Evolutionary conservation across 1,139 yeast genomes (phyloP), one percentile per base, ranked within the genome.

Genomic region (Geotrichum aggregatum): DNA sequence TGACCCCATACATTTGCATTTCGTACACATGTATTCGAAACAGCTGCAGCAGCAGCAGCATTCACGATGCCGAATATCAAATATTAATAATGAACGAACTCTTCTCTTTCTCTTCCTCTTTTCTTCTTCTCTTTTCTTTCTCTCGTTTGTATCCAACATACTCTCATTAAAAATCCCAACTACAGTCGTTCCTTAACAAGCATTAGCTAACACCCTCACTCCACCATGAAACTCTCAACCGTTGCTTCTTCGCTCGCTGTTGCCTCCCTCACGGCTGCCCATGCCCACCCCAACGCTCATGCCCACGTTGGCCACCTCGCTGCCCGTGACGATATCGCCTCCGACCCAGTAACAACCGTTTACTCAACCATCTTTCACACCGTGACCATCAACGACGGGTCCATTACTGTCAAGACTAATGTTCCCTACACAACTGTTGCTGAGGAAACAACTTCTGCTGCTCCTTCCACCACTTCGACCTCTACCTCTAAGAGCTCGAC

Each of bases 331-430:
- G 28, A 24, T 8, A 8, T n/a, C n/a, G n/a, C n/a, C n/a, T 5
- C 34, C 34, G 34, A 30, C 3, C 34, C 18, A 6, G 28, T 31
- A 22, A 35, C 44, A 22, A 46, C 49, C 26, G 22, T 46, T 38
- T 41, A 33, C 35, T 47, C 51, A 11, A 47, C 51, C 18, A 41
- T 47, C 21, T n/a, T 33, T 38, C 46, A 47, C 31, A 41, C 46
- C 14, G 36, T 47, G 11, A 47, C 51, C 8, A 19, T 47, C 24
- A 8, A 21, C 11, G 46, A 47, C 11, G 46, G 51, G 4, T 31
- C 38, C 10, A 16, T 16, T 13, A 39, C 31, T n/a, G 38, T 33
- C 18, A 11, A 16, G 38, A 13, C 36, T 28, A 47, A 41, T 13
- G 39, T 39, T n/a, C 22, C 44, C 11, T 14, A n/a, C 6, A n/a